These are phyloP conservation scores for Boletus pseudopeckii DNA, from an alignment of 768 basidiomycete species.

Conservation along the genomic window DNA sequence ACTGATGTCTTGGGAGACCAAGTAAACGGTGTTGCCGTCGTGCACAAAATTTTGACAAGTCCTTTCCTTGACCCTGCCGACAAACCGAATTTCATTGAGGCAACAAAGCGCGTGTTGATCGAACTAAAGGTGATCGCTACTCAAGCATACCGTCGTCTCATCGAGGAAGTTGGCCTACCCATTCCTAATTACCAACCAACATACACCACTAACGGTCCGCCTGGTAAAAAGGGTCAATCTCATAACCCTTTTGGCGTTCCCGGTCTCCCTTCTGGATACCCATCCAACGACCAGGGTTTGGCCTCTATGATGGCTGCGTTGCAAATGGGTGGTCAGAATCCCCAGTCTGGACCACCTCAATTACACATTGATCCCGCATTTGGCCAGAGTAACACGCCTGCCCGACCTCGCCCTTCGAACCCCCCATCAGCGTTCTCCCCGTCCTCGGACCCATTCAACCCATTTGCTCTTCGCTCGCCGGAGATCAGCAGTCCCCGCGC, in stretches of 20 bases:
- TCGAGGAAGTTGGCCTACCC: conserved; percentile 92
- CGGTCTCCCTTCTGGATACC: conserved; percentile 75
- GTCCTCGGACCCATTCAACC: conserved; percentile 54
- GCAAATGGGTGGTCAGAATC: conserved; percentile 87
- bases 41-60: conserved; percentile 89
- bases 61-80: conserved; percentile 73
- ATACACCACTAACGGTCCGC: conserved; percentile 59
- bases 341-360: conserved; percentile 73
- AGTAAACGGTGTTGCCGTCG: conserved; percentile 90
- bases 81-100: conserved; percentile 71
- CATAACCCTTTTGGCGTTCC: conserved; percentile 64
- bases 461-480: conserved; percentile 49
- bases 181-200: conserved; percentile 85
- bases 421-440: conserved; percentile 49
- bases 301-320: conserved; percentile 92
- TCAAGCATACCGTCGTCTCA: conserved; percentile 88
- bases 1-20: conserved; percentile 95
- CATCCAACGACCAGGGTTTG: conserved; percentile 77
- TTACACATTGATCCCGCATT: conserved; percentile 69
- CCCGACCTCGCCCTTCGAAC: conserved; percentile 45
- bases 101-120: conserved; percentile 86
- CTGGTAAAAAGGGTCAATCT: conserved; percentile 54
- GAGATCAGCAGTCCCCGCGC: conserved; percentile 50
- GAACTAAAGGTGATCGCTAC: conserved; percentile 92
- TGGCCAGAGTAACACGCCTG: conserved; percentile 39